Conservation (phyloP, 2,329 filamentous ascomycete genomes). For the Penicillium sp. region DNA sequence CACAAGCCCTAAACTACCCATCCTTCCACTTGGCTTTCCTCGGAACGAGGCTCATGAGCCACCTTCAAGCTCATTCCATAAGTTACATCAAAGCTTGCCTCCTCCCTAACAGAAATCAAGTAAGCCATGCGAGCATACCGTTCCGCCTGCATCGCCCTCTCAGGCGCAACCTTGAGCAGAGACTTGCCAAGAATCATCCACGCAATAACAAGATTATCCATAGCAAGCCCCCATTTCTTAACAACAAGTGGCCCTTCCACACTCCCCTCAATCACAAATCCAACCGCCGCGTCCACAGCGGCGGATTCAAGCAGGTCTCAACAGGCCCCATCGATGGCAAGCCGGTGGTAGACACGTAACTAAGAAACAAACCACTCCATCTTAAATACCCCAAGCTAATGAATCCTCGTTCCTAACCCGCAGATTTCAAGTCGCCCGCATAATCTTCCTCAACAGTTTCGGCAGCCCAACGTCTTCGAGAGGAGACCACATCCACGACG, state of each 20-base stretch:
- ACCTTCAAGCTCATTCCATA: slow-evolving; percentile 12
- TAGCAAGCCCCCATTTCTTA: slow-evolving; percentile 33
- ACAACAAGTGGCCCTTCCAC: not conserved
- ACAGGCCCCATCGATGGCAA: not conserved
- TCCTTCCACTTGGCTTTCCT: not conserved
- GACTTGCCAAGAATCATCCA: slow-evolving; percentile 31
- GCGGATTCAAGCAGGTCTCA: slow-evolving; percentile 22
- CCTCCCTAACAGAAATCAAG: slow-evolving; percentile 37
- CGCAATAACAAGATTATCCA: slow-evolving; percentile 25
- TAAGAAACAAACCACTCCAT: not conserved
- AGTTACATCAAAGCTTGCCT: slow-evolving; percentile 30
- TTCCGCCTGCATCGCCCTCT: slow-evolving; percentile 23
- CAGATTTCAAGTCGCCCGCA: slow-evolving; percentile 50
- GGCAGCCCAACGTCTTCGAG: slow-evolving; percentile 29
- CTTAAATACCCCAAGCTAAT: not conserved
- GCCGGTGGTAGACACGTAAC: not conserved
- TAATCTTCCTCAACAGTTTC: slow-evolving; percentile 49
- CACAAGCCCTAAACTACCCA: not conserved
- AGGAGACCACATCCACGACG: not conserved
- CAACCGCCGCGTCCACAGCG: slow-evolving; percentile 35
- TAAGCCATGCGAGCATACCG: slow-evolving; percentile 36
- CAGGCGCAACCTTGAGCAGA: slow-evolving; percentile 24
- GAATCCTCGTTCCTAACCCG: not conserved
- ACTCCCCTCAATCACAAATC: not conserved
- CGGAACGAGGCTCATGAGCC: no score